These are phyloP conservation scores for Lentinula sp. DNA, from an alignment of 768 basidiomycete species.

Conservation along the genomic window DNA sequence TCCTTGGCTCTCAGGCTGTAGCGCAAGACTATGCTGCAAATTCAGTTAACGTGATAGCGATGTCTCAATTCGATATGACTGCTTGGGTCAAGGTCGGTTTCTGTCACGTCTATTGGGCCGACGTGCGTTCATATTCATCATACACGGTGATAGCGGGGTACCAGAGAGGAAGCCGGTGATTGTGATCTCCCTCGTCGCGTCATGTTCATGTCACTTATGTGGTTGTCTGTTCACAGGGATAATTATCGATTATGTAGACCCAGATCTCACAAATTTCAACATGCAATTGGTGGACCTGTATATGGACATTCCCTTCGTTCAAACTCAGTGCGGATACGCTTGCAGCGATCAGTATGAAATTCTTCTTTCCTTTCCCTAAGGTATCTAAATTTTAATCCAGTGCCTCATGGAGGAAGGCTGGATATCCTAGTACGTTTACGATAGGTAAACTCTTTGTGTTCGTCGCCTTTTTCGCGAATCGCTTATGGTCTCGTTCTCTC, in stretches of 20 bases:
- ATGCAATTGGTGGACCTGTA: slow-evolving; percentile 72
- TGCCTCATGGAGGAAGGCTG: slow-evolving; percentile 82
- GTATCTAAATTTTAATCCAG: slow-evolving; percentile 18
- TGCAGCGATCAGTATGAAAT: slow-evolving; percentile 82
- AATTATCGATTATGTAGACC: slow-evolving; percentile 8
- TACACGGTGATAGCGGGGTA: slow-evolving; percentile 40
- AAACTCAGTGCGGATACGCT: slow-evolving; percentile 91
- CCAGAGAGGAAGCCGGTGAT: slow-evolving; percentile 73
- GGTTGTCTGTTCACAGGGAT: slow-evolving; percentile 1
- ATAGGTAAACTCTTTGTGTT: slow-evolving; percentile 43
- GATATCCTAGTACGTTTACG: slow-evolving; percentile 80
- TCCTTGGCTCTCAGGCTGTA: slow-evolving; percentile 87
- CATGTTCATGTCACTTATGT: not conserved
- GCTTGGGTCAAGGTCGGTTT: slow-evolving; percentile 91
- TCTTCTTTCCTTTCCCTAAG: slow-evolving; percentile 19
- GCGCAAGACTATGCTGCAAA: slow-evolving; percentile 66
- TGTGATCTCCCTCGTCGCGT: slow-evolving; percentile 8
- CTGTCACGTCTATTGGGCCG: slow-evolving; percentile 29
- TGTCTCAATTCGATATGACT: slow-evolving; percentile 71
- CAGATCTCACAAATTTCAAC: slow-evolving; percentile 76
- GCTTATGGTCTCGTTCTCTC: not conserved
- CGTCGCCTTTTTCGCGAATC: not conserved
- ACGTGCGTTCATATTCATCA: not conserved
- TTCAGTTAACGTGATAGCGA: slow-evolving; percentile 64
- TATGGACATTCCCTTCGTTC: slow-evolving; percentile 77